Base-by-base conservation (phyloP, 2,329 filamentous ascomycete genomes). In the Penicillium sp. region DNA sequence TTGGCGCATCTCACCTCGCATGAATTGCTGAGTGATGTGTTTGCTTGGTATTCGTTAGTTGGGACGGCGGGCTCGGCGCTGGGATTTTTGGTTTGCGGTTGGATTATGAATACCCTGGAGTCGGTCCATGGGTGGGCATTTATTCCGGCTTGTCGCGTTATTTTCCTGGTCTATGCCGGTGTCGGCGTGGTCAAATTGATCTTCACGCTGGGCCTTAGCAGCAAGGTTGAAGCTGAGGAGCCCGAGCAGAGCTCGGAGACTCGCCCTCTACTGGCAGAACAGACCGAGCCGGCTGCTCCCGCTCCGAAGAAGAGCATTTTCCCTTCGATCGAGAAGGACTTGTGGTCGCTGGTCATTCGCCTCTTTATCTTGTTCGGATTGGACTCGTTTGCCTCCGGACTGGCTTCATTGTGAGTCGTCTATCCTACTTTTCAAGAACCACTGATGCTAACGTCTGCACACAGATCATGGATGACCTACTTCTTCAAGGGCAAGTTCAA, bases 361-460 rank as follows among this genome's bases (percentile, higher is more conserved):
- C 77, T 93, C 0, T 88, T 86, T 65, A 71, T 88, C 7, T 75
- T 93, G 1, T 88, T 91, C 62, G 81, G 81, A 1, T 65, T 91
- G 5, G 89, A 92, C 68, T 83, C 85, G 0, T 82, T 91, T 53
- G 88, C 87, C 1, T 87, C 85, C 1, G 89, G 89, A 2, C 81
- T 92, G 68, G 86, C 86, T 4, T 83, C 85, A 21, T 65, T 85
- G 78, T 86, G 75, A 70, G 81, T 75, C n/a, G 11, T n/a, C 11
- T 31, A 7, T 21, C 27, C 18, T 18, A 36, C 72, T 73, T 9
- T 62, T 31, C 13, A 14, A 34, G 2, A 46, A 21, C 46, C 49
- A 18, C 49, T 65, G 47, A 65, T 31, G 75, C 31, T 27, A 6
- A 27, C 24, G 6, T 1, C 24, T 27, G 8, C 45, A 11, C 0